Conservation (phyloP, 768 basidiomycete species). For the Suillus ampliporus region DNA sequence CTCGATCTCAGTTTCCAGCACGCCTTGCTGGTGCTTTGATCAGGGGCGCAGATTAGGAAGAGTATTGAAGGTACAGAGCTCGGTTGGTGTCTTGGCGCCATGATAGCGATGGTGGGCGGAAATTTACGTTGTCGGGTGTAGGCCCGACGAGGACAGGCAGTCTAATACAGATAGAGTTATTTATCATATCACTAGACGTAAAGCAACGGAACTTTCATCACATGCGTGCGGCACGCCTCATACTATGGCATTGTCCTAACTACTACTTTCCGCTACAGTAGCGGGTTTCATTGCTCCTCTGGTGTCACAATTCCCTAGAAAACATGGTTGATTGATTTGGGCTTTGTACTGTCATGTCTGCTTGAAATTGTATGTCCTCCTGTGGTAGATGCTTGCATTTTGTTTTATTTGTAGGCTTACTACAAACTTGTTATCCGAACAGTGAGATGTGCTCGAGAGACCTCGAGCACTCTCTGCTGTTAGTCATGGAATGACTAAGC, state of each 20-base stretch:
- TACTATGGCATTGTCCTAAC: too few species aligned
- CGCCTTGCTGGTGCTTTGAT: conserved; percentile 69
- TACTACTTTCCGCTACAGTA: not conserved
- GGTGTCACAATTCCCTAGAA: not conserved
- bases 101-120: conserved; percentile 72
- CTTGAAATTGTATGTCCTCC: too few species aligned
- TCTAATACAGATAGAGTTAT: not conserved
- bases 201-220: not conserved
- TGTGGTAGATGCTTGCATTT: too few species aligned
- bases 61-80: conserved; percentile 88
- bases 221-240: not conserved
- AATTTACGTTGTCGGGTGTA: conserved; percentile 60
- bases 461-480: too few species aligned
- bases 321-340: too few species aligned
- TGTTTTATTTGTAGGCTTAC: too few species aligned
- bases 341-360: too few species aligned
- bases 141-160: not conserved
- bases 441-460: too few species aligned
- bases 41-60: conserved; percentile 81
- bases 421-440: too few species aligned
- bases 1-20: conserved; percentile 97
- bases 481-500: too few species aligned
- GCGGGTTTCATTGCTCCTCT: not conserved
- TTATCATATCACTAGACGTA: not conserved
- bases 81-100: conserved; percentile 92